These are phyloP conservation scores for Fusarium tricinctum DNA, from an alignment of 2,329 filamentous ascomycete genomes.

Conservation along the genomic window DNA sequence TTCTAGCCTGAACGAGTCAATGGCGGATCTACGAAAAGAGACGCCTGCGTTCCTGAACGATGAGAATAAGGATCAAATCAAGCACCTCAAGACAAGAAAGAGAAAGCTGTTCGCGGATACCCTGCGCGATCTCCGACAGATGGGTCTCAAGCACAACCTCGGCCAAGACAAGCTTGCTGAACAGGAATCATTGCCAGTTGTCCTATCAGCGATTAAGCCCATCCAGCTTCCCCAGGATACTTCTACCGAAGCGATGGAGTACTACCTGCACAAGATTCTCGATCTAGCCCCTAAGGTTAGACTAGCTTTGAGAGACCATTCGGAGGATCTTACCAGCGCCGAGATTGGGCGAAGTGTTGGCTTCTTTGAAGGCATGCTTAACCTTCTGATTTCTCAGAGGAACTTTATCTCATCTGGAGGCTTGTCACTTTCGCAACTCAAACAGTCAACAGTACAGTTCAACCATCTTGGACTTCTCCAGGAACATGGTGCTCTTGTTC, in stretches of 20 bases:
- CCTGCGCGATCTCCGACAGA: slow-evolving; percentile 83
- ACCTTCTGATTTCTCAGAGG: slow-evolving; percentile 74
- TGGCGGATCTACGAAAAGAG: slow-evolving; percentile 82
- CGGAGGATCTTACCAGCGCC: slow-evolving; percentile 84
- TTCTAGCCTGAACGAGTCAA: slow-evolving; percentile 75
- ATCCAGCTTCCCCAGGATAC: slow-evolving; percentile 52
- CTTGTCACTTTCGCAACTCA: slow-evolving; percentile 57
- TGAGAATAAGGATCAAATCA: slow-evolving; percentile 85
- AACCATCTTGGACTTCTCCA: slow-evolving; percentile 52
- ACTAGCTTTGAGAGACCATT: slow-evolving; percentile 77
- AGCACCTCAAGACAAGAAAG: slow-evolving; percentile 92
- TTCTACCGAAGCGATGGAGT: slow-evolving; percentile 65
- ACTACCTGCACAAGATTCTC: slow-evolving; percentile 83
- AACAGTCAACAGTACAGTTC: slow-evolving; percentile 56
- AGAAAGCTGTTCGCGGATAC: slow-evolving; percentile 91
- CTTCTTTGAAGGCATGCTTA: slow-evolving; percentile 87
- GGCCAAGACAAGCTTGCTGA: slow-evolving; percentile 78
- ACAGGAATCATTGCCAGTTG: slow-evolving; percentile 77
- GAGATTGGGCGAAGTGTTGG: slow-evolving; percentile 85
- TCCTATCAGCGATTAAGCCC: slow-evolving; percentile 73
- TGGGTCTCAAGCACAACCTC: slow-evolving; percentile 91
- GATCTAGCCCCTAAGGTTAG: slow-evolving; percentile 79
- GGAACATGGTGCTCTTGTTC: slow-evolving; percentile 44
- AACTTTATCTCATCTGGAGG: slow-evolving; percentile 60
- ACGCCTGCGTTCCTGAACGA: slow-evolving; percentile 86